Evolutionary conservation across 2,329 filamentous ascomycete genomes (phyloP).

Genomic region (Blastomyces silverae): DNA sequence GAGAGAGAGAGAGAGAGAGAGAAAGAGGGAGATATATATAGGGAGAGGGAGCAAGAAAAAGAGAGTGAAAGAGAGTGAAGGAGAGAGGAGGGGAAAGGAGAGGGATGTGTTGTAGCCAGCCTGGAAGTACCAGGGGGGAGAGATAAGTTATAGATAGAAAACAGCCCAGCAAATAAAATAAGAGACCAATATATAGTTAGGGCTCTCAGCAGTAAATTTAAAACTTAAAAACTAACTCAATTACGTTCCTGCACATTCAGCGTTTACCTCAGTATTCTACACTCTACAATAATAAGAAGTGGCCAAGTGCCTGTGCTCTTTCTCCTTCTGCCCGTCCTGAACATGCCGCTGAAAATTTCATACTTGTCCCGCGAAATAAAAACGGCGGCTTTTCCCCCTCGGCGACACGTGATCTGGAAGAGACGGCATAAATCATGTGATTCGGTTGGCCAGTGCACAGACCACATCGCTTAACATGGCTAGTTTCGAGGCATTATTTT

Average conservation of each 20-base stretch:
- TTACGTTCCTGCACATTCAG: neutral
- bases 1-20: slow-evolving; percentile 16
- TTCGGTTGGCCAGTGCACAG: too few relatives aligned
- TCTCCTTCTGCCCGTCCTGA: too few relatives aligned
- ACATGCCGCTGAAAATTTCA: too few relatives aligned
- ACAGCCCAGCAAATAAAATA: neutral
- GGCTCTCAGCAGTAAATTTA: neutral
- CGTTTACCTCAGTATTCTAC: neutral
- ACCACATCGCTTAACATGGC: neutral
- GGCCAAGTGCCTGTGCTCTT: too few relatives aligned
- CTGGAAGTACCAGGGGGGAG: neutral
- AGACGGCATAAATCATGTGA: neutral
- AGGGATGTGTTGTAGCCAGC: neutral
- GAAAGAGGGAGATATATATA: too few relatives aligned
- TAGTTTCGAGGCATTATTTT: neutral
- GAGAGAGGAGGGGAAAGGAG: slow-evolving; percentile 19
- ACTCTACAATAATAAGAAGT: neutral
- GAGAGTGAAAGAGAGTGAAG: neutral
- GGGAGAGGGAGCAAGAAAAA: too few relatives aligned
- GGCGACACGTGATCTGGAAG: neutral
- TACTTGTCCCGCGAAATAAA: too few relatives aligned
- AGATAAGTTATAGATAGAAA: neutral
- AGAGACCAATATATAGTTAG: neutral
- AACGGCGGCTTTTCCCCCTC: neutral
- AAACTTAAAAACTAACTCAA: neutral